A percentile compares a stretch with the other conserved stretches of the same genome.
Evolutionary conservation across 352 stramenopile species (phyloP).

Genomic region (Pythium chondricola): DNA sequence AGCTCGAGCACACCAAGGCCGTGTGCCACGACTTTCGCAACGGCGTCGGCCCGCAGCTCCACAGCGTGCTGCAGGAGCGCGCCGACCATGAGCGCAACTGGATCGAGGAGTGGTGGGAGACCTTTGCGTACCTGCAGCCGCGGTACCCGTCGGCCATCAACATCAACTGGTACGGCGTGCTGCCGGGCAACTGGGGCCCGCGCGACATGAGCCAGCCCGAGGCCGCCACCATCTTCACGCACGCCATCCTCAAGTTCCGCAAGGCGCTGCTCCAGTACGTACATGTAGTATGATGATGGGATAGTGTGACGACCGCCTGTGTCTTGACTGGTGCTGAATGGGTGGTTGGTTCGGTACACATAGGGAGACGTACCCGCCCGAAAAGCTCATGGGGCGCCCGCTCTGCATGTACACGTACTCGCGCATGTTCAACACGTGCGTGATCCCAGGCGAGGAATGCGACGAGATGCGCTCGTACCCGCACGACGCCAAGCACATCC

Average conservation of each 20-base stretch:
- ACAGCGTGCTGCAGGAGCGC: slow-evolving; percentile 83
- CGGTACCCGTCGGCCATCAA: slow-evolving; percentile 95
- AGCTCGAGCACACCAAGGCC: slow-evolving; percentile 89
- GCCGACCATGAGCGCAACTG: slow-evolving; percentile 83
- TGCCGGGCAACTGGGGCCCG: slow-evolving; percentile 89
- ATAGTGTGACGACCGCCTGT: not conserved
- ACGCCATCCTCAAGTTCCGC: slow-evolving; percentile 89
- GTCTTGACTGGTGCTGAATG: not conserved
- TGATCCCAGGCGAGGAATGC: slow-evolving; percentile 89
- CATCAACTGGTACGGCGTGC: slow-evolving; percentile 97
- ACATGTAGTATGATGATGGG: not conserved
- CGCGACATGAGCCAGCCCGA: slow-evolving; percentile 91
- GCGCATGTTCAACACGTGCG: slow-evolving; percentile 95
- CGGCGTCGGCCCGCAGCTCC: slow-evolving; percentile 85
- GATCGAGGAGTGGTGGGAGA: slow-evolving; percentile 96
- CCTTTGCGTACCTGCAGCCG: slow-evolving; percentile 93
- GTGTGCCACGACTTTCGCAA: slow-evolving; percentile 89
- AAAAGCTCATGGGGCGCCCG: slow-evolving; percentile 91
- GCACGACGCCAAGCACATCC: slow-evolving; percentile 88
- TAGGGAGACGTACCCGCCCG: slow-evolving; percentile 87
- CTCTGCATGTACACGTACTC: slow-evolving; percentile 94
- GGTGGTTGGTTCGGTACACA: not conserved
- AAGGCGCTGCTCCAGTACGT: slow-evolving; percentile 84
- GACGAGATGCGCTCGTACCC: slow-evolving; percentile 87
- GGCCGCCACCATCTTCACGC: slow-evolving; percentile 78